Conservation (phyloP, 495 filamentous ascomycete genomes). For the Aspergillus olivimuriae region DNA sequence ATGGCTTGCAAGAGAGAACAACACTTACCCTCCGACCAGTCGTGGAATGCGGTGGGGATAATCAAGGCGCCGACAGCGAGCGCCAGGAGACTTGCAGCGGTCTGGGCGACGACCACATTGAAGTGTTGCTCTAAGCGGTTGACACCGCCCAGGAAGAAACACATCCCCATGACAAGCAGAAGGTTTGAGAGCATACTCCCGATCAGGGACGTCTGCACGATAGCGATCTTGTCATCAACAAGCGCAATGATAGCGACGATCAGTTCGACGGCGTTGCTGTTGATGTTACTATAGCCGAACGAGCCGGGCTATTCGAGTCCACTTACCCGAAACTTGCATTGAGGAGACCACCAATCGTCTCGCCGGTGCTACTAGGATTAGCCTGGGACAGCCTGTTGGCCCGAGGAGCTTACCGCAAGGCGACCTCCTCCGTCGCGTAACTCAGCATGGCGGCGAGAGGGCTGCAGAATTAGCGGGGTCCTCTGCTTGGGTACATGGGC, state of each 20-base stretch:
- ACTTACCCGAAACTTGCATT: slow-evolving; percentile 83
- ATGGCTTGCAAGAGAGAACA: background rate
- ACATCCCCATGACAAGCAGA: slow-evolving; percentile 87
- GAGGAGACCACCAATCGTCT: slow-evolving; percentile 77
- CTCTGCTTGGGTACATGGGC: too few species aligned
- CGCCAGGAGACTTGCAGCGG: slow-evolving; percentile 74
- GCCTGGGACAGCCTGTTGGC: background rate
- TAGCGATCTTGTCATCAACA: slow-evolving; percentile 62
- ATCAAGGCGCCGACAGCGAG: slow-evolving; percentile 76
- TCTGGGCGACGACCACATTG: slow-evolving; percentile 91
- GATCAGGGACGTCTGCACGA: slow-evolving; percentile 89
- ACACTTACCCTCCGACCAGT: slow-evolving; percentile 39
- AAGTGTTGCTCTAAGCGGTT: slow-evolving; percentile 79
- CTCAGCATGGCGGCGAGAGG: slow-evolving; percentile 50
- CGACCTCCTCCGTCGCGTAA: slow-evolving; percentile 51
- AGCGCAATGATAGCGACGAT: slow-evolving; percentile 87
- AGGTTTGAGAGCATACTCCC: slow-evolving; percentile 89
- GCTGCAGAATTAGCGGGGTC: slow-evolving; percentile 10
- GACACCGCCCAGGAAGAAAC: slow-evolving; percentile 84
- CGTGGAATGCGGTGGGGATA: slow-evolving; percentile 80
- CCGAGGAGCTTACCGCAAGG: slow-evolving; percentile 28
- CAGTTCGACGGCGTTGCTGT: slow-evolving; percentile 76
- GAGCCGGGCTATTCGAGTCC: background rate
- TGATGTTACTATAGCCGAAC: slow-evolving; percentile 9
- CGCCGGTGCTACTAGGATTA: slow-evolving; percentile 44